phyloP scores from a whole-genome alignment of 371 early-diverging fungal genomes.

The Syncephalastrum monosporum region DNA sequence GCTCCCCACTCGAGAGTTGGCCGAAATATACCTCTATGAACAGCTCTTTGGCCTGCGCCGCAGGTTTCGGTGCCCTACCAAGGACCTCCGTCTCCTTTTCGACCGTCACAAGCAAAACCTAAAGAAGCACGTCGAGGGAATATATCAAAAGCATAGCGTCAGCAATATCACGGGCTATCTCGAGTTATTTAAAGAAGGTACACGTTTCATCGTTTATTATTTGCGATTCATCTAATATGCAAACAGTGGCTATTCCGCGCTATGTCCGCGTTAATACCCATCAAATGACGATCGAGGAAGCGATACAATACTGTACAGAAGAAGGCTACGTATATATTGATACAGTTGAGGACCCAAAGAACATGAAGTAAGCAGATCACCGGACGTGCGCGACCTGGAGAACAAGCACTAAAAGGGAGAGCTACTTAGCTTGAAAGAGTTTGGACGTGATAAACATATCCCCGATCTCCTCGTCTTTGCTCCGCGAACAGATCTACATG shows the following conservation, averaged over 20 bases:
- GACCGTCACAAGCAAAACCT: too few species aligned
- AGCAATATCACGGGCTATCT: too few species aligned
- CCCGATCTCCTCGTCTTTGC: constrained; percentile 84
- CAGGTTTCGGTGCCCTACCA: too few species aligned
- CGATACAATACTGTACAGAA: constrained; percentile 62
- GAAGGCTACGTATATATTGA: constrained; percentile 58
- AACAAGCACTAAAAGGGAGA: too few species aligned
- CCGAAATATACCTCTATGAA: background rate
- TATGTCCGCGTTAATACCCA: constrained; percentile 78
- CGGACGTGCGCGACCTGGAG: too few species aligned
- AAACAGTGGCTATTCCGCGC: constrained; percentile 53
- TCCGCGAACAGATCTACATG: constrained; percentile 81
- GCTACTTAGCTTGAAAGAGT: constrained; percentile 26
- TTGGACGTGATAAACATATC: constrained; percentile 73
- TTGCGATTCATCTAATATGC: background rate
- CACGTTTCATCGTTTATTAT: too few species aligned
- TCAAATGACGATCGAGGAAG: constrained; percentile 65
- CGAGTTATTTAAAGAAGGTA: too few species aligned
- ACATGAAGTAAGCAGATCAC: too few species aligned
- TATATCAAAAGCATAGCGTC: too few species aligned
- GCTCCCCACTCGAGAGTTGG: background rate
- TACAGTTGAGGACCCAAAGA: too few species aligned
- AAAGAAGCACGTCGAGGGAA: too few species aligned
- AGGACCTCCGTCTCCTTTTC: too few species aligned
- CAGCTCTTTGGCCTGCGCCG: background rate